Base-by-base conservation (phyloP, 352 stramenopile genomes). In the Pythium phragmitis region DNA sequence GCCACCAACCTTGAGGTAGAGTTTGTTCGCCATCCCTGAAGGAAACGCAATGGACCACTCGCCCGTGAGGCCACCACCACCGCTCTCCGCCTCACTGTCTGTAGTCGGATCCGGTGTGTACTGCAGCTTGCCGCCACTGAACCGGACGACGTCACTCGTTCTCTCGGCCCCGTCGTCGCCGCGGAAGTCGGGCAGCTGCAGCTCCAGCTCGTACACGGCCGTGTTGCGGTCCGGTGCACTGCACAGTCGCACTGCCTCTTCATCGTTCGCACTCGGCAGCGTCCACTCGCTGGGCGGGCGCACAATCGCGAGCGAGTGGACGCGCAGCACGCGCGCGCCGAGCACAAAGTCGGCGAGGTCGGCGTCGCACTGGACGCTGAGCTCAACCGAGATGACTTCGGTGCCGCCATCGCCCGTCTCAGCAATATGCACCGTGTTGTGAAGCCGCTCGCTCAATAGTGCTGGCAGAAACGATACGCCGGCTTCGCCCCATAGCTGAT, bases 231-330 rank as follows among this genome's bases (percentile, higher is more conserved):
- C 79, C 0, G 61, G 14, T 0, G 74, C 54, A 0, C 54, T 67
- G 56, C 76, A 86, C 30, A 76, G 19, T 3, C 67, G 64, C n/a
- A 77, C 7, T 0, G 80, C 82, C 26, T 87, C 80, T 3, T 88
- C 80, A 37, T 89, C 79, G 46, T 46, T 80, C 33, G 63, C 65
- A 36, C 76, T 72, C 16, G 65, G 28, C 21, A 77, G 19, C 14
- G 57, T 83, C 82, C 82, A 91, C 26, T 89, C 75, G 11, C 30
- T 41, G 14, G 82, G 82, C 23, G 82, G 52, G n/a, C 76, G 65
- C 19, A 68, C 34, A 9, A 89, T 58, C 19, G 53, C 53, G 14
- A 82, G 55, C 33, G 67, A 64, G 30, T 80, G 63, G 2, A 89
- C 21, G 13, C 72, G 57, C 42, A 89, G 28, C 49, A 88, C 62